phyloP scores from a whole-genome alignment of 352 stramenopile genomes.

The Phytopythium cucurbitacearum region DNA sequence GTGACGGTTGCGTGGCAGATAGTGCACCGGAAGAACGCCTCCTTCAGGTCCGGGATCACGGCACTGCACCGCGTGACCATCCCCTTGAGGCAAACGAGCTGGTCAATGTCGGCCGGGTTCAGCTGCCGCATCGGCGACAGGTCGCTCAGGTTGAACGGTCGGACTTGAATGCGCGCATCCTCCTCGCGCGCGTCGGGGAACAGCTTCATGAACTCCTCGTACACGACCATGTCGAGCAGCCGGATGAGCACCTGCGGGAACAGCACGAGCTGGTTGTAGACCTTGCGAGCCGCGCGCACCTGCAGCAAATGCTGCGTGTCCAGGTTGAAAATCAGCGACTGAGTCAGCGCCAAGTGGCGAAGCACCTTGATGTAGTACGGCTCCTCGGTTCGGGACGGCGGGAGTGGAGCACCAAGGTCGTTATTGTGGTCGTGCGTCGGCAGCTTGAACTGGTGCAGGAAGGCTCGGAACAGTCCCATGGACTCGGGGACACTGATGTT shows the following conservation, averaged over 20 bases:
- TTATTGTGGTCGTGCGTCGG: constrained; percentile 5
- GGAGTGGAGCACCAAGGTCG: constrained; percentile 2
- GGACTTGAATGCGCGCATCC: constrained; percentile 84
- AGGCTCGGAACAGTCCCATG: constrained; percentile 88
- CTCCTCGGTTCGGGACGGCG: constrained; percentile 28
- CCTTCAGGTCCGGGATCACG: constrained; percentile 98
- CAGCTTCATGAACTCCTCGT: constrained; percentile 85
- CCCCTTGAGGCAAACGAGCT: constrained; percentile 94
- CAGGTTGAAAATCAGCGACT: constrained; percentile 87
- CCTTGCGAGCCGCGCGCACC: constrained; percentile 65
- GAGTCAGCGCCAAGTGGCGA: constrained; percentile 68
- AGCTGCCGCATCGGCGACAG: constrained; percentile 94
- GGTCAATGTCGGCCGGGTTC: constrained; percentile 96
- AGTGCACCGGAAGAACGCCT: constrained; percentile 95
- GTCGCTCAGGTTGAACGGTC: constrained; percentile 95
- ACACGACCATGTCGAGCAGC: constrained; percentile 96
- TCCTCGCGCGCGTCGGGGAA: constrained; percentile 45
- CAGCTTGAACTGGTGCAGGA: constrained; percentile 83
- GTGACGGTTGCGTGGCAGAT: constrained; percentile 90
- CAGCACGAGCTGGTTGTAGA: constrained; percentile 97
- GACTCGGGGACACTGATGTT: constrained; percentile 91
- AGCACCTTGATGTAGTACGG: constrained; percentile 81
- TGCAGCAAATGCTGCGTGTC: constrained; percentile 90
- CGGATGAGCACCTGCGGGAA: constrained; percentile 96
- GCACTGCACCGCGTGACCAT: constrained; percentile 97